A percentile compares a stretch with the other conserved stretches of the same genome.
phyloP scores from a whole-genome alignment of 176 grass and related monocot species.

The Oryza longistaminata region DNA sequence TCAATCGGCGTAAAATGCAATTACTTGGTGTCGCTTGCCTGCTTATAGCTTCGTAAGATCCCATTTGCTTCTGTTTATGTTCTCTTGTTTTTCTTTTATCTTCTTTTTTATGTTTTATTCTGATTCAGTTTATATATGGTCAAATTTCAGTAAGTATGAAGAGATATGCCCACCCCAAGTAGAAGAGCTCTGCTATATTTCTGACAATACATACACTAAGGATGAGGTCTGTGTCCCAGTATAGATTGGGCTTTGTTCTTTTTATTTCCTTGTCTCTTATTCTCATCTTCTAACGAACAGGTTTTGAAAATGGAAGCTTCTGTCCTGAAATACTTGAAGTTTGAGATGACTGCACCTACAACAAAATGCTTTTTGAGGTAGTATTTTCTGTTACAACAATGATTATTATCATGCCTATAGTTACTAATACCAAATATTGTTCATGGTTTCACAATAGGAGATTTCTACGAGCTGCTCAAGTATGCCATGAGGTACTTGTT shows the following conservation, averaged over 20 bases:
- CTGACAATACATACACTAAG: constrained; percentile 81
- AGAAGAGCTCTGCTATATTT: constrained; percentile 94
- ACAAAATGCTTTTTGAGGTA: constrained; percentile 89
- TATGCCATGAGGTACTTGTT: constrained; percentile 63
- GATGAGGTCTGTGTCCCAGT: constrained; percentile 53
- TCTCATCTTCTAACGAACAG: constrained; percentile 37
- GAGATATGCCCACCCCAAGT: constrained; percentile 90
- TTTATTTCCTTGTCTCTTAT: not conserved
- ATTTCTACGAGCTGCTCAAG: constrained; percentile 70
- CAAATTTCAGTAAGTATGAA: constrained; percentile 80
- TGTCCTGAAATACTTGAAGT: constrained; percentile 74
- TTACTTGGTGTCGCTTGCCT: constrained; percentile 90
- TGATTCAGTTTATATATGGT: constrained; percentile 23
- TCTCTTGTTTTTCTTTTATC: not conserved
- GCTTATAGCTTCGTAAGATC: constrained; percentile 90
- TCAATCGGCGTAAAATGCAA: constrained; percentile 63
- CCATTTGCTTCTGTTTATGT: constrained; percentile 1
- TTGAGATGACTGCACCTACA: constrained; percentile 84
- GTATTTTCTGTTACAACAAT: constrained; percentile 7
- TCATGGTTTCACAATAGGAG: constrained; percentile 44
- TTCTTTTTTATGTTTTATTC: not conserved
- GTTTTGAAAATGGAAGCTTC: constrained; percentile 90
- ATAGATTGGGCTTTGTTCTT: not conserved
- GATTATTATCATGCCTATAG: constrained; percentile 9
- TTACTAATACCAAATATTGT: not conserved